Evolutionary conservation across 495 filamentous ascomycete genomes (phyloP), one percentile per base, ranked within the genome.

Genomic region (Penicillium bialowiezense): DNA sequence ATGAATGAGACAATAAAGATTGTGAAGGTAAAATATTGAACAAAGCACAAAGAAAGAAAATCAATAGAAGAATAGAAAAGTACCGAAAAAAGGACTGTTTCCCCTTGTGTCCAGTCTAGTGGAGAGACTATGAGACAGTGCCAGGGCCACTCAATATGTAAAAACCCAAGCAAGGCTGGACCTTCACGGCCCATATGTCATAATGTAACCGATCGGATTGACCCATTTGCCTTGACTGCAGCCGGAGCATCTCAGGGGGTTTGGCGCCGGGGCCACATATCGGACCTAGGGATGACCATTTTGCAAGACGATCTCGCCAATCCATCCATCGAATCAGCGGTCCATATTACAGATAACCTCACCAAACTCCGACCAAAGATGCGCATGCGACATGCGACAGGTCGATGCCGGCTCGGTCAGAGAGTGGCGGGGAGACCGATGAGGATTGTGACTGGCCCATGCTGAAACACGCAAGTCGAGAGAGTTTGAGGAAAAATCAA

Each of bases 381-480:
- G 32, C 34, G 51, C 48, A 48, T 51, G 36, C 42, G 42, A 57
- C 46, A 60, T 37, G 35, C 54, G 50, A 60, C 50, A 60, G 51
- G 54, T 50, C 47, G 13, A 51, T 34, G 26, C 14, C 28, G 15
- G 34, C 19, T 41, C 39, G 29, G 36, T 34, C 14, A 31, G 13
- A 28, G 35, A 45, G 24, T 43, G 53, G 57, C 38, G 50, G 50
- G 54, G 44, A 33, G 21, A 29, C 17, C 21, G 4, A 20, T 36
- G 3, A 9, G 19, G 18, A 19, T 23, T 48, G 38, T 57, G 40
- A 61, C 40, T 61, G 58, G 58, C 13, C 33, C 7, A 17, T 12
- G 36, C 35, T 61, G 58, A 61, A 61, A 61, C 58, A 47, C 21
- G 34, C 48, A 41, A 7, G 17, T 3, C 51, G 33, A 19, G 8